These are phyloP conservation scores for Dothideomycetidae sp. DNA, from an alignment of 2,329 filamentous ascomycete species.

Conservation along the genomic window DNA sequence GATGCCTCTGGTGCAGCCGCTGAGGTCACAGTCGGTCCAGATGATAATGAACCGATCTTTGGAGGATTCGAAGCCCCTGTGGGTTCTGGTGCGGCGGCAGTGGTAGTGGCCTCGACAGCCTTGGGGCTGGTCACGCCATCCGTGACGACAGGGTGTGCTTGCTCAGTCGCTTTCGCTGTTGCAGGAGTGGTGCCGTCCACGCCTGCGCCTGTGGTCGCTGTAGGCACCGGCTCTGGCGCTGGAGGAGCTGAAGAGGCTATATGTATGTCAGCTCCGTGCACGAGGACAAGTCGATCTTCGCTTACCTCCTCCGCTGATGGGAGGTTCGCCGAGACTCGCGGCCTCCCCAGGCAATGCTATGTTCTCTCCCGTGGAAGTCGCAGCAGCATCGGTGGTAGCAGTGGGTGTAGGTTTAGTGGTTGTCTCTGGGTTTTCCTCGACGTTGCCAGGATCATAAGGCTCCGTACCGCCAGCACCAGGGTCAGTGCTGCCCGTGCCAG, in stretches of 20 bases:
- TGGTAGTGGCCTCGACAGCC: background rate
- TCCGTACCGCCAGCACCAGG: slow-evolving; percentile 4
- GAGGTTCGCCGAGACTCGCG: background rate
- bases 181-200: background rate
- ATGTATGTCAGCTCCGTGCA: background rate
- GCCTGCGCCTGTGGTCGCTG: slow-evolving; percentile 2
- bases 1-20: background rate
- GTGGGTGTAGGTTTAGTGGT: background rate
- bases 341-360: background rate
- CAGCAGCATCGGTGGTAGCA: background rate
- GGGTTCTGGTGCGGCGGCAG: background rate
- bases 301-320: background rate
- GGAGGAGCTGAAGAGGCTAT: background rate
- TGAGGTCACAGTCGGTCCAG: background rate
- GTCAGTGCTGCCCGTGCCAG: slow-evolving; percentile 2
- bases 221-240: background rate
- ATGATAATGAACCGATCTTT: background rate
- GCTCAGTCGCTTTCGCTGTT: background rate
- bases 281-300: background rate
- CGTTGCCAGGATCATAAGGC: slow-evolving; percentile 8
- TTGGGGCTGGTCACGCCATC: background rate
- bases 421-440: slow-evolving; percentile 5
- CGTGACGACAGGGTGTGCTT: background rate
- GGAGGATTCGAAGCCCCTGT: background rate
- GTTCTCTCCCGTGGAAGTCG: background rate